Evolutionary conservation across 2,329 filamentous ascomycete genomes (phyloP).

Genomic region (Venturia carpophila): DNA sequence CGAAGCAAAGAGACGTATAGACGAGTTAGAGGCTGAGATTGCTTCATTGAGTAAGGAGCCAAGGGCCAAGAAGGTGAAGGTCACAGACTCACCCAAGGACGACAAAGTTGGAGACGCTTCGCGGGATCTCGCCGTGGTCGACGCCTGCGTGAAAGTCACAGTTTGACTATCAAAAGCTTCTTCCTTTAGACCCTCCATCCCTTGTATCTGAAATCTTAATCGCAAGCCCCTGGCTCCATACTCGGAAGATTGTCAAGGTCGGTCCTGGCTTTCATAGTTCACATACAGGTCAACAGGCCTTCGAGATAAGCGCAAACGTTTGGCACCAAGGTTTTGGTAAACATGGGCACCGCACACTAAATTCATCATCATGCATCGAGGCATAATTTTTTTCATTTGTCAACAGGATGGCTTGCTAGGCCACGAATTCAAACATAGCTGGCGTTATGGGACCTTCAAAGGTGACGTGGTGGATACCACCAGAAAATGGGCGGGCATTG

Average conservation of each 20-base stretch:
- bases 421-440: not conserved
- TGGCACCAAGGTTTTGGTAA: not conserved
- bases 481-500: slow-evolving; percentile 6
- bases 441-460: not conserved
- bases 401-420: not conserved
- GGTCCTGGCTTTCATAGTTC: not conserved
- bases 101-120: not conserved
- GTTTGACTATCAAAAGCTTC: not conserved
- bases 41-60: slow-evolving; percentile 32
- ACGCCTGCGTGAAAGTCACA: not conserved
- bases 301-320: not conserved
- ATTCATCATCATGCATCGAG: not conserved
- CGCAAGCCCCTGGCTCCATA: not conserved
- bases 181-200: not conserved
- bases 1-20: slow-evolving; percentile 25
- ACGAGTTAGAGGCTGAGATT: slow-evolving; percentile 27
- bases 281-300: not conserved
- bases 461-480: slow-evolving; percentile 2
- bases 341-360: not conserved
- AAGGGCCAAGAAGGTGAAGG: slow-evolving; percentile 49
- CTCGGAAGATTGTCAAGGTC: not conserved
- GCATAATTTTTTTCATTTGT: not conserved
- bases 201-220: not conserved
- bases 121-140: not conserved
- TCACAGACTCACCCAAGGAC: slow-evolving; percentile 48